Conservation (phyloP, 2,329 filamentous ascomycete genomes). For the Ophiocordyceps unilateralis region DNA sequence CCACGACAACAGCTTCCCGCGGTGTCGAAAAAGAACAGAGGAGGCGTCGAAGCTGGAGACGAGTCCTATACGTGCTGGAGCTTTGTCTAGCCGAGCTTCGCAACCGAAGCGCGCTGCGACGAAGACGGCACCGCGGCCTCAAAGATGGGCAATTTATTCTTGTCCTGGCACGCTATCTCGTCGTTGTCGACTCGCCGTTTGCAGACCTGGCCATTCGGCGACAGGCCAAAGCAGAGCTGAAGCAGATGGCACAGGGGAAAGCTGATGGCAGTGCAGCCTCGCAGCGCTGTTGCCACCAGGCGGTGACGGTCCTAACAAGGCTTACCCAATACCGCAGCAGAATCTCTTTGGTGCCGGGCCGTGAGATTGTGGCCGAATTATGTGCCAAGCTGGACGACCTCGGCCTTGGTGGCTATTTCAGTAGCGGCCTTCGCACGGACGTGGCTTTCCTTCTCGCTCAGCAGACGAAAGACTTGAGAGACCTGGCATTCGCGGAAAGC, state of each 20-base stretch:
- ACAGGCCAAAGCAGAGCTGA: slow-evolving; percentile 8
- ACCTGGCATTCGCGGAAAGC: slow-evolving; percentile 35
- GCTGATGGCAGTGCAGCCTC: slow-evolving; percentile 2
- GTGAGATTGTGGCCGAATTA: slow-evolving; percentile 20
- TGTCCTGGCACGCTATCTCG: slow-evolving; percentile 11
- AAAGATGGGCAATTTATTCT: slow-evolving; percentile 9
- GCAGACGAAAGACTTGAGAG: slow-evolving; percentile 32
- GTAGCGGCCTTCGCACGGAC: slow-evolving; percentile 23
- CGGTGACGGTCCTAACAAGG: slow-evolving; percentile 23
- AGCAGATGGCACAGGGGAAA: slow-evolving; percentile 4
- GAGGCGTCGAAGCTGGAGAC: slow-evolving; percentile 7
- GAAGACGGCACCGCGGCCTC: not conserved
- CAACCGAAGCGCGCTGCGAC: not conserved
- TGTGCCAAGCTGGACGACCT: slow-evolving; percentile 22
- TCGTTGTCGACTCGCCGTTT: slow-evolving; percentile 5
- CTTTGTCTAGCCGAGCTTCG: slow-evolving; percentile 7
- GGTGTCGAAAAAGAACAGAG: slow-evolving; percentile 1
- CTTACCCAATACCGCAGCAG: slow-evolving; percentile 30
- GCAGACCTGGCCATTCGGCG: slow-evolving; percentile 3
- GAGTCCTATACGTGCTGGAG: slow-evolving; percentile 11
- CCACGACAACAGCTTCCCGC: slow-evolving; percentile 6
- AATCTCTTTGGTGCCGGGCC: slow-evolving; percentile 18
- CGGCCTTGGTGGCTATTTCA: slow-evolving; percentile 13
- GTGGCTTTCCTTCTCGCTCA: slow-evolving; percentile 34
- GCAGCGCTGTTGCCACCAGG: slow-evolving; percentile 10